Base-by-base conservation (phyloP, 306 rosid genomes). In the Erythrophleum fordii region DNA sequence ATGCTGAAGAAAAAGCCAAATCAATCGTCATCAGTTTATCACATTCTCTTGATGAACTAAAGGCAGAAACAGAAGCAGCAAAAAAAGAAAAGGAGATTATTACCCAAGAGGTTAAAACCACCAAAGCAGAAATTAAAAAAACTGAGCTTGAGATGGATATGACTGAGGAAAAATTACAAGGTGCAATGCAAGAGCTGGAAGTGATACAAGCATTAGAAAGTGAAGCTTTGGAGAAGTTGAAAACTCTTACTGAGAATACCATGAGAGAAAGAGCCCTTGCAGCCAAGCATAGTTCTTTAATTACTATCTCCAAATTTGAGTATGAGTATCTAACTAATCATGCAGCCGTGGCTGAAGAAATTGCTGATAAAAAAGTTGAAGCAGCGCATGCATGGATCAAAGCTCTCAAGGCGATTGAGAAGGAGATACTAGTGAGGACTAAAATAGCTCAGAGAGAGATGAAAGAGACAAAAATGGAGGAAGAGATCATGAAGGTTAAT, bases 341-440 rank as follows among this genome's bases (percentile, higher is more conserved):
- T 25, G 99, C 98, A 3, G 87, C 89, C 9, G 87, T 69, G 23
- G 98, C 98, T 1, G 86, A 88, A 79, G 94, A 89, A 87, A 69
- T 92, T 82, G 98, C 97, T n/a, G 94, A 89, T 67, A 90, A 85
- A 35, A 95, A 95, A 84, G 96, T 93, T 44, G 96, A 91, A 41
- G 98, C 97, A 46, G 90, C 96, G 9, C 80, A 86, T 80, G 98
- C 97, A 56, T 95, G 97, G 99, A 84, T 87, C 75, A 94, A 89
- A 85, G 99, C 97, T 77, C 82, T 95, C 44, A 92, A 88, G 82
- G 99, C 97, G 20, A 93, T 95, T 69, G 97, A 95, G 92, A 87
- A 83, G 86, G 98, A 95, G 83, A 89, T 85, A 75, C 55, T 85
- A 80, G 75, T 83, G 79, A 87, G 84, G 88, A 79, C 82, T 28